Conservation (phyloP, 371 early-diverging fungal species). For the Encephalitozoon cuniculi region DNA sequence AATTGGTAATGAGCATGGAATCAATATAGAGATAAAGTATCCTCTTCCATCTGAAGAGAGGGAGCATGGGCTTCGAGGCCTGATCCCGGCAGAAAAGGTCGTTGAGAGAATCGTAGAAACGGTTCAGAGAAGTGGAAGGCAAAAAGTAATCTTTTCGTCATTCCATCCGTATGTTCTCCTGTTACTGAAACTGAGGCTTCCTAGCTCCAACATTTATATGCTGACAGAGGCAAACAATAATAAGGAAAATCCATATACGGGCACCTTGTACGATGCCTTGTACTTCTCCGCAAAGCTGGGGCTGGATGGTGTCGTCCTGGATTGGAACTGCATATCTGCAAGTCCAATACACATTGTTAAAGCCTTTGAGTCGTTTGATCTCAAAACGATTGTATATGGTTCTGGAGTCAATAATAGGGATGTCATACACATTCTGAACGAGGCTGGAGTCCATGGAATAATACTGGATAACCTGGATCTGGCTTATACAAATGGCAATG, state of each 20-base stretch:
- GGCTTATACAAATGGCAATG: slow-evolving; percentile 8
- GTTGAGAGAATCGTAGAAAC: not conserved
- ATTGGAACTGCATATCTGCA: not conserved
- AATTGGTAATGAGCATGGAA: slow-evolving; percentile 65
- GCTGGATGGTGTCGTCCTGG: slow-evolving; percentile 8
- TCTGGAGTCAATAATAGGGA: not conserved
- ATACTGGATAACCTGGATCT: not conserved
- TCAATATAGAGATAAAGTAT: slow-evolving; percentile 91
- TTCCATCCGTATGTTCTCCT: slow-evolving; percentile 9
- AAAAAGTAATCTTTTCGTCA: slow-evolving; percentile 32
- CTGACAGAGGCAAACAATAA: not conserved
- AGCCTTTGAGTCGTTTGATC: not conserved
- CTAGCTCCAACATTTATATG: not conserved
- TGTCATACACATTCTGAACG: not conserved
- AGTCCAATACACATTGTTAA: not conserved
- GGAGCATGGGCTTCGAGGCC: not conserved
- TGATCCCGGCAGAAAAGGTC: not conserved
- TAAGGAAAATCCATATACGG: not conserved
- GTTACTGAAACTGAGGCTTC: slow-evolving; percentile 1
- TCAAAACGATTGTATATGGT: slow-evolving; percentile 21
- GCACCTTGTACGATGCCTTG: not conserved
- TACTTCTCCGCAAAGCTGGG: not conserved
- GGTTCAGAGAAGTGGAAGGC: not conserved
- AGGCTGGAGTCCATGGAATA: slow-evolving; percentile 3
- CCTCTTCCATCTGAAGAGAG: slow-evolving; percentile 70